Conservation (phyloP, 2,329 filamentous ascomycete genomes). For the Tricladium varicosporioides region DNA sequence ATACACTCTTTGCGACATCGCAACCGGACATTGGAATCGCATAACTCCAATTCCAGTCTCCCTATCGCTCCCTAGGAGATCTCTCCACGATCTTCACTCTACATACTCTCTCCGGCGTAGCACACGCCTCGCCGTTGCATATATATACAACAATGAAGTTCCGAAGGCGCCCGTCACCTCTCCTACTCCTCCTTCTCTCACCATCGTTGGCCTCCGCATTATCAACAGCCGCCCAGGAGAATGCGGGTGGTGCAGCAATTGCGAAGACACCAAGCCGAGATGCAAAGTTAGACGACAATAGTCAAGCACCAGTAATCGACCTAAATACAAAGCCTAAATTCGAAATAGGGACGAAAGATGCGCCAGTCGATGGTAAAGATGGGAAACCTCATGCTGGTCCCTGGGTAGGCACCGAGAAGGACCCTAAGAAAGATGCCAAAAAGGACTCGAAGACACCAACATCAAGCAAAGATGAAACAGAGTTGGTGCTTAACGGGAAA, state of each 20-base stretch:
- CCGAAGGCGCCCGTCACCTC: constrained; percentile 49
- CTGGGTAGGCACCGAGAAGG: constrained; percentile 60
- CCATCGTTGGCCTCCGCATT: constrained; percentile 51
- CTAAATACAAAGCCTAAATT: constrained; percentile 33
- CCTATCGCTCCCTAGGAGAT: neutral
- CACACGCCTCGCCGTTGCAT: neutral
- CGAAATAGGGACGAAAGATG: constrained; percentile 65
- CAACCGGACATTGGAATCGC: neutral
- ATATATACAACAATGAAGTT: constrained; percentile 52
- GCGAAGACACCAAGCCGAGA: constrained; percentile 17
- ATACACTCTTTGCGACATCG: neutral
- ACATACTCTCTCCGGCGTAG: constrained; percentile 2
- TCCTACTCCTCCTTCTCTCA: constrained; percentile 57
- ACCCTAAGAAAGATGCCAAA: constrained; percentile 48
- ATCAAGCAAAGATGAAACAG: constrained; percentile 33
- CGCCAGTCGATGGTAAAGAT: constrained; percentile 88
- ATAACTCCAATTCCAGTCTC: neutral
- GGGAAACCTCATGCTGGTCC: constrained; percentile 92
- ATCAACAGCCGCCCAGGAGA: constrained; percentile 27
- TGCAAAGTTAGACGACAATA: constrained; percentile 14
- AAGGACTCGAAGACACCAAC: constrained; percentile 46
- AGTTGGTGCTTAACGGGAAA: constrained; percentile 40
- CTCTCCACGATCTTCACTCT: constrained; percentile 1
- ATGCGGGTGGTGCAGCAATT: constrained; percentile 7
- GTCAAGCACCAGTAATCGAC: constrained; percentile 22